Evolutionary conservation across 73 alveolate species (phyloP).

Genomic region (Paramecium sonneborni): DNA sequence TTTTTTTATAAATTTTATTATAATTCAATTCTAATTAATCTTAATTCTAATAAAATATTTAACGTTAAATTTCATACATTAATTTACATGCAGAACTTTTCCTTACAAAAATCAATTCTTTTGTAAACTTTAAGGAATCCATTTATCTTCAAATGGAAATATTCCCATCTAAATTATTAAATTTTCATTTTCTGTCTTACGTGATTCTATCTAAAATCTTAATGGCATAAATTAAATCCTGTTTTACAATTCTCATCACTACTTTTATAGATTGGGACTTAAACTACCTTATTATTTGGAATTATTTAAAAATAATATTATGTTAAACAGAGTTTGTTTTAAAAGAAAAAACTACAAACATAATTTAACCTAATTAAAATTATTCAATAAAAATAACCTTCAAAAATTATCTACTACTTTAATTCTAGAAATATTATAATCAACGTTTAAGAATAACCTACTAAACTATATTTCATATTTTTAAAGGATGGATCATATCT

Average conservation of each 20-base stretch:
- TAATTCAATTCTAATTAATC: no score
- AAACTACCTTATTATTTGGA: slow-evolving; percentile 14
- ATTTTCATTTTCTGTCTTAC: neutral
- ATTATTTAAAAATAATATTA: slow-evolving; percentile 5
- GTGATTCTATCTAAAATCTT: neutral
- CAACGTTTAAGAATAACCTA: neutral
- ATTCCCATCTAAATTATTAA: neutral
- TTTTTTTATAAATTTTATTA: neutral
- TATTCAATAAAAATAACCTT: neutral
- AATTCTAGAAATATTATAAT: neutral
- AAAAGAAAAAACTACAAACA: slow-evolving; percentile 38
- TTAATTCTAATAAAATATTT: slow-evolving; percentile 2
- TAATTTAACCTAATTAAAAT: neutral
- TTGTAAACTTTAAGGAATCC: slow-evolving; percentile 6
- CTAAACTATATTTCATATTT: neutral
- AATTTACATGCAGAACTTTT: neutral
- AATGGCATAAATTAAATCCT: slow-evolving; percentile 7
- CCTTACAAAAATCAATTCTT: neutral
- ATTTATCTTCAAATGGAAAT: neutral
- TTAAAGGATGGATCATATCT: neutral
- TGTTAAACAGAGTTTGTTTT: neutral
- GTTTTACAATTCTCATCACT: neutral
- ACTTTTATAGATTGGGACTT: slow-evolving; percentile 48
- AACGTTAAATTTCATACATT: slow-evolving; percentile 32
- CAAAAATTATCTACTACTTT: neutral